Percentiles rank a stretch among this genome's conserved stretches.
These are phyloP conservation scores for Arthromyces matolae DNA, from an alignment of 768 basidiomycete genomes.

Conservation along the genomic window DNA sequence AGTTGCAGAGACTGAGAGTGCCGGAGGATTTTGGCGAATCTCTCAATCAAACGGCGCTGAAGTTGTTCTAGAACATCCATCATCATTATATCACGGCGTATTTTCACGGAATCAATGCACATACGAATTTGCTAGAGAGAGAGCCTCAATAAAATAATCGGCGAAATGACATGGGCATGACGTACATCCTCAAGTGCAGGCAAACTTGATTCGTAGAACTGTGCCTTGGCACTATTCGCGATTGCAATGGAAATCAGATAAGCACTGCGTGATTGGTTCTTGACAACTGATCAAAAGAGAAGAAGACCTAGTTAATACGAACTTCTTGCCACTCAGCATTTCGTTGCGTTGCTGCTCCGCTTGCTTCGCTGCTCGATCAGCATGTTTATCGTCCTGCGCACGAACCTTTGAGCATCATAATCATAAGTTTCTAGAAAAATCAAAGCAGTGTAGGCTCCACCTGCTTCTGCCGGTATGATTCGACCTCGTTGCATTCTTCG, in stretches of 20 bases:
- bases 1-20: constrained; percentile 59
- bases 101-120: constrained; percentile 1
- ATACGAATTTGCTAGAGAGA: constrained; percentile 72
- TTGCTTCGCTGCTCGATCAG: constrained; percentile 69
- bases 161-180: constrained; percentile 11
- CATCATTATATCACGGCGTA: too few species aligned
- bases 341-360: constrained; percentile 72
- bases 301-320: constrained; percentile 7
- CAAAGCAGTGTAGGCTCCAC: constrained; percentile 29
- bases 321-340: constrained; percentile 86
- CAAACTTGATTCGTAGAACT: constrained; percentile 69
- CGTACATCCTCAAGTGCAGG: constrained; percentile 71
- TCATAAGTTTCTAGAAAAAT: constrained; percentile 1
- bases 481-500: constrained; percentile 71
- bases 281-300: constrained; percentile 1
- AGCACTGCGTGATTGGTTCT: constrained; percentile 34
- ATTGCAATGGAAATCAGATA: constrained; percentile 70
- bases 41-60: constrained; percentile 58
- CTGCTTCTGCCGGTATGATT: constrained; percentile 77
- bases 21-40: constrained; percentile 50
- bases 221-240: constrained; percentile 65
- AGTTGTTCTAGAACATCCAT: constrained; percentile 55
- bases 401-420: constrained; percentile 43
- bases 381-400: constrained; percentile 69
- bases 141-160: too few species aligned